Evolutionary conservation across 164 flowering plant species (phyloP), one percentile per base, ranked within the genome.

Genomic region (Euptelea pleiosperma): DNA sequence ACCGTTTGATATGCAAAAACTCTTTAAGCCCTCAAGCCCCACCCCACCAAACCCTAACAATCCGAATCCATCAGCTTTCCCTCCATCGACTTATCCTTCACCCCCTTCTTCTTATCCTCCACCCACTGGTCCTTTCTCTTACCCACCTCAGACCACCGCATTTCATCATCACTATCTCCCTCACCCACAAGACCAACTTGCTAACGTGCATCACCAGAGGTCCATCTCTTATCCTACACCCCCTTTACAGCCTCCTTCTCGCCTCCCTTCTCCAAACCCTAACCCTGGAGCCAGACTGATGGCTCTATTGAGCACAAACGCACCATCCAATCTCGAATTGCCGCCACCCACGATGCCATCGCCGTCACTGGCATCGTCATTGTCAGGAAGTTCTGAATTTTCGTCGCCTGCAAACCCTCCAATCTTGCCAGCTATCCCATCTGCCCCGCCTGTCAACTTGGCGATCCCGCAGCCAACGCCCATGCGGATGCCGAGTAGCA

Each of bases 401-500:
- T n/a, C n/a, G n/a, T n/a, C n/a, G n/a, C n/a, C n/a, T n/a, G n/a
- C n/a, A n/a, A n/a, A n/a, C n/a, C n/a, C n/a, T n/a, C n/a, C n/a
- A n/a, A n/a, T n/a, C n/a, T n/a, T n/a, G 8, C 73, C 64, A 3
- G 15, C 30, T 8, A 46, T 46, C 15, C 51, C 15, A 0, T 19
- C 43, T 30, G 44, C 60, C 9, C 62, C 72, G 2, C 57, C 65
- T 4, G 43, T 57, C 11, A 69, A 44, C 40, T 31, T 61, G 15
- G 62, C 54, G 2, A 7, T 55, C n/a, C 18, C 67, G 8, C 74
- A 52, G 36, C 51, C n/a, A n/a, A n/a, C n/a, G n/a, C n/a, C n/a
- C n/a, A 36, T 72, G 71, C 61, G 80, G 24, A 35, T 81, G 81
- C 82, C 78, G 9, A 85, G 88, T 57, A 76, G 82, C 49, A 85